These are phyloP conservation scores for Graphilbum ipis-grandicollis DNA, from an alignment of 2,329 filamentous ascomycete genomes.

Conservation along the genomic window DNA sequence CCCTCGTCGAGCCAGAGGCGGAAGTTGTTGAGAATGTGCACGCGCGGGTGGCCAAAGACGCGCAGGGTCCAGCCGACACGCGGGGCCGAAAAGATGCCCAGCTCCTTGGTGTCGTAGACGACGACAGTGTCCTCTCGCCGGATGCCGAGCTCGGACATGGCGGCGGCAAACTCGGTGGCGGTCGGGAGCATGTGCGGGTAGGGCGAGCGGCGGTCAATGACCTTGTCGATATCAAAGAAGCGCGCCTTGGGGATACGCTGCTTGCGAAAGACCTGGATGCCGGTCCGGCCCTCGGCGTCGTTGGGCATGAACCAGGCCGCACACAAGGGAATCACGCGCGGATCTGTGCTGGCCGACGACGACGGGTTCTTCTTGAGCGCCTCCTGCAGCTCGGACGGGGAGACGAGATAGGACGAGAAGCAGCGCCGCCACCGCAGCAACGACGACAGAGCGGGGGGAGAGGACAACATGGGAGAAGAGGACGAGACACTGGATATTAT, in stretches of 20 bases:
- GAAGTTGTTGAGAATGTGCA: slow-evolving; percentile 93
- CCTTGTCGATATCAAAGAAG: slow-evolving; percentile 90
- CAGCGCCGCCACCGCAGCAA: slow-evolving; percentile 21
- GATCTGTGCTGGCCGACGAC: slow-evolving; percentile 62
- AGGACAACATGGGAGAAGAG: too few species aligned
- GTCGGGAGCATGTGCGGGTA: slow-evolving; percentile 95
- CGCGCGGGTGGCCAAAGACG: slow-evolving; percentile 74
- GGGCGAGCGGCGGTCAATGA: slow-evolving; percentile 72
- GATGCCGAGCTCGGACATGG: slow-evolving; percentile 82
- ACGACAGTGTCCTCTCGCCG: slow-evolving; percentile 76
- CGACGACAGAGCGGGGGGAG: too few species aligned
- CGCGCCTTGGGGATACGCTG: slow-evolving; percentile 75
- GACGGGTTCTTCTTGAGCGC: slow-evolving; percentile 71
- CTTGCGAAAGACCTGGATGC: slow-evolving; percentile 63
- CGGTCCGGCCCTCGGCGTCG: slow-evolving; percentile 51
- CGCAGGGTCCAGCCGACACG: slow-evolving; percentile 86
- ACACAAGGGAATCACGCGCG: slow-evolving; percentile 75
- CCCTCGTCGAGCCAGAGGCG: slow-evolving; percentile 80
- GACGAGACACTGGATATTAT: too few species aligned
- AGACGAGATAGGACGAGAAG: slow-evolving; percentile 72
- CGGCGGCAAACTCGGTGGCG: slow-evolving; percentile 61
- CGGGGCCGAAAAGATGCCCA: slow-evolving; percentile 87
- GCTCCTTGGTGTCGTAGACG: slow-evolving; percentile 81
- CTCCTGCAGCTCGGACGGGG: slow-evolving; percentile 63
- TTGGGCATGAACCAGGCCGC: slow-evolving; percentile 95